A percentile compares a stretch with the other conserved stretches of the same genome.
Evolutionary conservation across 352 stramenopile genomes (phyloP).

Genomic region (Peronospora tabacina): DNA sequence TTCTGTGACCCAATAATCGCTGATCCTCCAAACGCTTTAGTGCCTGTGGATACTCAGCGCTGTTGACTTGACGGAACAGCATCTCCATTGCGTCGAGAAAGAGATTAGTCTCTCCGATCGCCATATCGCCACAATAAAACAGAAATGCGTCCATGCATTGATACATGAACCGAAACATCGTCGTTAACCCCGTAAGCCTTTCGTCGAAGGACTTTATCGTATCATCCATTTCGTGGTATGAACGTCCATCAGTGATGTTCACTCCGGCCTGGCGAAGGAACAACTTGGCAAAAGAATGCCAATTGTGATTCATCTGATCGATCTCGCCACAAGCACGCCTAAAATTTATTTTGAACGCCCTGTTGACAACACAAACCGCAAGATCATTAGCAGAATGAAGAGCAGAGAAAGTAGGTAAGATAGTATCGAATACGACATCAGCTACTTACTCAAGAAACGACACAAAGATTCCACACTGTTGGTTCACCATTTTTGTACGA

Average conservation of each 20-base stretch:
- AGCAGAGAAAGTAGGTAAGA: not conserved
- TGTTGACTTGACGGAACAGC: slow-evolving; percentile 65
- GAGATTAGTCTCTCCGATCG: slow-evolving; percentile 64
- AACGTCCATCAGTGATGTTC: slow-evolving; percentile 11
- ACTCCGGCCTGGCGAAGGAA: slow-evolving; percentile 38
- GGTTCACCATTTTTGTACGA: slow-evolving; percentile 54
- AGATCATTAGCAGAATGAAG: not conserved
- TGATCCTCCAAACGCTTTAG: slow-evolving; percentile 27
- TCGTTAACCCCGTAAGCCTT: slow-evolving; percentile 25
- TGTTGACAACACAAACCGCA: slow-evolving; percentile 15
- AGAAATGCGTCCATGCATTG: slow-evolving; percentile 70
- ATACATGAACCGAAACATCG: slow-evolving; percentile 80
- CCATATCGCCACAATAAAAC: slow-evolving; percentile 69
- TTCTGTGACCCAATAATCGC: slow-evolving; percentile 2
- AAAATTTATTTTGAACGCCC: slow-evolving; percentile 69
- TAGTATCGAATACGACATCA: not conserved
- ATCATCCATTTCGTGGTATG: slow-evolving; percentile 43
- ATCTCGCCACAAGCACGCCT: slow-evolving; percentile 42
- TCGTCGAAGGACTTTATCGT: slow-evolving; percentile 30
- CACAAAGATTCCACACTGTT: slow-evolving; percentile 50
- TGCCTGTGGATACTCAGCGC: slow-evolving; percentile 54
- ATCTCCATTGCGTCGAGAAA: slow-evolving; percentile 68
- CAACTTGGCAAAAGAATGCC: slow-evolving; percentile 42
- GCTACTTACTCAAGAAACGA: slow-evolving; percentile 56
- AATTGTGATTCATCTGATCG: slow-evolving; percentile 41